phyloP scores from a whole-genome alignment of 495 filamentous ascomycete genomes.

The Barbatosphaeria neglecta region DNA sequence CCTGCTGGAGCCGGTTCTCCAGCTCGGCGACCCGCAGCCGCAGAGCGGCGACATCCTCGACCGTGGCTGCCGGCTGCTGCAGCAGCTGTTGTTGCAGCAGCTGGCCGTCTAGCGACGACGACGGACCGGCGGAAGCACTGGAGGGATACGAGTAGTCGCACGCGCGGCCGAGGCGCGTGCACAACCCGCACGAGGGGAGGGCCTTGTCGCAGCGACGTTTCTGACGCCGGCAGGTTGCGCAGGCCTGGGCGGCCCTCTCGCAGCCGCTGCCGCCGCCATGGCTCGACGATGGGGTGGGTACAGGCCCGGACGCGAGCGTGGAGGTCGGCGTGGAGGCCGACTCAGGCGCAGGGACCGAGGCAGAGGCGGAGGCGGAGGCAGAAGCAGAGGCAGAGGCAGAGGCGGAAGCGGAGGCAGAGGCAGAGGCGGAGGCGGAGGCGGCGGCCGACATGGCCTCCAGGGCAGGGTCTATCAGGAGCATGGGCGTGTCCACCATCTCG shows the following conservation, averaged over 20 bases:
- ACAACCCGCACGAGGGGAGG: slow-evolving; percentile 30
- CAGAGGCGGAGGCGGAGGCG: too few relatives aligned
- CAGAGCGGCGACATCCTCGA: slow-evolving; percentile 27
- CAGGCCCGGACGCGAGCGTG: too few relatives aligned
- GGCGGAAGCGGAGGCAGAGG: too few relatives aligned
- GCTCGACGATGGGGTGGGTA: too few relatives aligned
- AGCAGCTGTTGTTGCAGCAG: neutral
- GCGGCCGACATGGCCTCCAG: too few relatives aligned
- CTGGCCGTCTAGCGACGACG: neutral
- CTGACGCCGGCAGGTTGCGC: slow-evolving; percentile 23
- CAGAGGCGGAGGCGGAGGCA: too few relatives aligned
- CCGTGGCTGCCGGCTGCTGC: slow-evolving; percentile 18
- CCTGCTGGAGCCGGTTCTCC: slow-evolving; percentile 19
- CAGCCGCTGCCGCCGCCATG: neutral
- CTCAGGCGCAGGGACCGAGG: too few relatives aligned
- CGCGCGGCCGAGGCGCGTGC: slow-evolving; percentile 22
- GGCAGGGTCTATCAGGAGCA: too few relatives aligned
- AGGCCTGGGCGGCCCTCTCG: slow-evolving; percentile 12
- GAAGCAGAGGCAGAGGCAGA: too few relatives aligned
- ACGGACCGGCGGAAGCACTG: neutral
- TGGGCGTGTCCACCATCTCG: too few relatives aligned
- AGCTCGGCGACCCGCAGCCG: slow-evolving; percentile 24
- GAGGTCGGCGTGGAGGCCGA: too few relatives aligned
- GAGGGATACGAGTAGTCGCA: slow-evolving; percentile 29
- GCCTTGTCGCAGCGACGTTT: slow-evolving; percentile 40